A percentile compares a stretch with the other conserved stretches of the same genome.
These are phyloP conservation scores for Cyberlindnera lachancei DNA, from an alignment of 805 yeast genomes.

Conservation along the genomic window DNA sequence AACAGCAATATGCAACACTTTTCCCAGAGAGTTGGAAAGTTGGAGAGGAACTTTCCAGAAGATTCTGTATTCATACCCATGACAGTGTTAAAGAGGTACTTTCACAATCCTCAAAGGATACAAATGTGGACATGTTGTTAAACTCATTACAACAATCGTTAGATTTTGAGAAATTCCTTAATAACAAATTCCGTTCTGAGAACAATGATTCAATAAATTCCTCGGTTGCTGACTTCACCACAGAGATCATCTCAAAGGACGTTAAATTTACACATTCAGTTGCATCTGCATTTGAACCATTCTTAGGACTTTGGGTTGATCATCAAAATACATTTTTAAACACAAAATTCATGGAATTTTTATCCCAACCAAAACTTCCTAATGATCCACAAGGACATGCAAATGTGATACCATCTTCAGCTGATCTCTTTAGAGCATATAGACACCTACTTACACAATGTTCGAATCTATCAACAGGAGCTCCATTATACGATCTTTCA, in stretches of 20 bases:
- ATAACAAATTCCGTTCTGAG: conserved; percentile 46
- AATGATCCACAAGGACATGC: conserved; percentile 41
- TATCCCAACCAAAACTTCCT: conserved; percentile 51
- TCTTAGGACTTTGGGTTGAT: conserved; percentile 74
- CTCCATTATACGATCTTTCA: conserved; percentile 37
- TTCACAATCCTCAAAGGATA: conserved; percentile 30
- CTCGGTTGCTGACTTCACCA: conserved; percentile 8
- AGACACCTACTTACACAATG: conserved; percentile 68
- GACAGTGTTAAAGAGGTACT: conserved; percentile 56
- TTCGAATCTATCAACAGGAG: conserved; percentile 42
- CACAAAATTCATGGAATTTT: conserved; percentile 56
- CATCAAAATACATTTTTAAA: conserved; percentile 67
- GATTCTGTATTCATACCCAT: conserved; percentile 63
- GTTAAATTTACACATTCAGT: conserved; percentile 35
- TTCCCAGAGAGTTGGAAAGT: conserved; percentile 76
- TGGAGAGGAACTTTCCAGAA: conserved; percentile 47
- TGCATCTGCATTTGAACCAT: conserved; percentile 77
- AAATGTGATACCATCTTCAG: conserved; percentile 76
- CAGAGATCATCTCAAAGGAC: conserved; percentile 8
- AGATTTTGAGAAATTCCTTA: conserved; percentile 74
- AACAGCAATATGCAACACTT: conserved; percentile 38
- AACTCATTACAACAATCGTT: conserved; percentile 66
- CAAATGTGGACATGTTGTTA: conserved; percentile 59
- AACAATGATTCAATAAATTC: conserved; percentile 23
- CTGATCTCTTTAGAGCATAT: conserved; percentile 76